A percentile compares a stretch with the other conserved stretches of the same genome.
Evolutionary conservation across 148 eudicot species (phyloP).

Genomic region (Persicaria maculosa): DNA sequence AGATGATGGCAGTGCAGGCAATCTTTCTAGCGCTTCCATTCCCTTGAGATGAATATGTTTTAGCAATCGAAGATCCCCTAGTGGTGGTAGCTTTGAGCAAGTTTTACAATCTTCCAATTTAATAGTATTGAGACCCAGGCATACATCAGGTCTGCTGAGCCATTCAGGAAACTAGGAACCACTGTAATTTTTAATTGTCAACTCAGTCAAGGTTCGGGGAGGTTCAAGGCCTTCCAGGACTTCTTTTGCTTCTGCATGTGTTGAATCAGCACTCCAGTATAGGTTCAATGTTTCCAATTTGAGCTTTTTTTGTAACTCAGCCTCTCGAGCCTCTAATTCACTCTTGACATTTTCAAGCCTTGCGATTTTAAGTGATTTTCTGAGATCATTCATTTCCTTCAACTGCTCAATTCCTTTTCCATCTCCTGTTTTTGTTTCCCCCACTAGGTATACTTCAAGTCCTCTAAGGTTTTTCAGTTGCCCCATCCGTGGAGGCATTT

Average conservation of each 20-base stretch:
- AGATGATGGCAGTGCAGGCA: background rate
- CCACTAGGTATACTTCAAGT: background rate
- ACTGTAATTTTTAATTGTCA: background rate
- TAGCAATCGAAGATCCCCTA: background rate
- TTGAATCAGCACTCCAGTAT: background rate
- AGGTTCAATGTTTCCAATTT: background rate
- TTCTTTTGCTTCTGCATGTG: background rate
- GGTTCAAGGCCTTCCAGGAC: background rate
- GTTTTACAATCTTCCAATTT: background rate
- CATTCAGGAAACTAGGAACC: background rate
- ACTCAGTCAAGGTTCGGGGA: background rate
- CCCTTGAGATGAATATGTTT: background rate
- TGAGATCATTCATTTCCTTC: background rate
- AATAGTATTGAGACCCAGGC: background rate
- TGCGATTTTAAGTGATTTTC: background rate
- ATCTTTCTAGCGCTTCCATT: background rate
- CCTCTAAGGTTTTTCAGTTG: background rate
- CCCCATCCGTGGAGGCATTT: background rate
- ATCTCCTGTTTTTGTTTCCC: background rate
- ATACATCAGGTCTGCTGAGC: background rate
- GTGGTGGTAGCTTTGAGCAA: background rate
- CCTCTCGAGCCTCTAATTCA: background rate
- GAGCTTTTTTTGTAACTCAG: background rate
- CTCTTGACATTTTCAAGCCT: background rate
- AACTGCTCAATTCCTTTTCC: background rate